Base-by-base conservation (phyloP, 2,329 filamentous ascomycete species). In the Aspergillus fumigatus region DNA sequence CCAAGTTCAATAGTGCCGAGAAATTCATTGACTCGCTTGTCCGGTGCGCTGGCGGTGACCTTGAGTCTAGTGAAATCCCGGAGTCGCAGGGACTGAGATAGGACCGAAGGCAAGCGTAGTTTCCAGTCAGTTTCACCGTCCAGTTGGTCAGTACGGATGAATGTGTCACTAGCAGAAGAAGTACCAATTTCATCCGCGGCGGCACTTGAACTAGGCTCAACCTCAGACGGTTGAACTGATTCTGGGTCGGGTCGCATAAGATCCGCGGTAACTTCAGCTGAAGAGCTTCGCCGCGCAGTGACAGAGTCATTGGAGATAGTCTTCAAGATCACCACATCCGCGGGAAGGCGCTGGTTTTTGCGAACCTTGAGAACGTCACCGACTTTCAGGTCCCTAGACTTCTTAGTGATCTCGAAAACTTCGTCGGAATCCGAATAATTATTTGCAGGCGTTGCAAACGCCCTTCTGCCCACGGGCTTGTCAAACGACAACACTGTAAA, bases 61-160 rank as follows among this genome's bases (percentile, higher is more conserved):
- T 79, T 80, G 10, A 88, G 71, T 38, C 82, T 78, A 2, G 78
- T 77, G 53, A 96, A 86, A 62, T 96, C 90, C 48, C 84, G 83
- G 1, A 87, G 76, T 0, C 86, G 76, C 21, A 99, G 78, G n/a
- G 79, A 83, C 69, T 99, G 94, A 0, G 92, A 93, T 26, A 97
- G 75, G 0, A 90, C 85, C 11, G 92, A 94, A 1, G 94, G 92
- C 38, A 97, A 75, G 29, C 95, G 87, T 55, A 99, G 79, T 75
- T 99, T 99, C 95, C 94, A 99, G 70, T 99, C 94, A 0, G 94
- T 99, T 76, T 99, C 94, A 65, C 94, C 94, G 68, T 99, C 94
- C 9, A 99, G 82, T 70, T 99, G 94, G 73, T 99, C 94, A 1
- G 95, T 99, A 58, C 94, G 85, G 69, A 99, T 97, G 68, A 99